Base-by-base conservation (phyloP, 2,329 filamentous ascomycete genomes). In the Daldinia eschscholtzii region DNA sequence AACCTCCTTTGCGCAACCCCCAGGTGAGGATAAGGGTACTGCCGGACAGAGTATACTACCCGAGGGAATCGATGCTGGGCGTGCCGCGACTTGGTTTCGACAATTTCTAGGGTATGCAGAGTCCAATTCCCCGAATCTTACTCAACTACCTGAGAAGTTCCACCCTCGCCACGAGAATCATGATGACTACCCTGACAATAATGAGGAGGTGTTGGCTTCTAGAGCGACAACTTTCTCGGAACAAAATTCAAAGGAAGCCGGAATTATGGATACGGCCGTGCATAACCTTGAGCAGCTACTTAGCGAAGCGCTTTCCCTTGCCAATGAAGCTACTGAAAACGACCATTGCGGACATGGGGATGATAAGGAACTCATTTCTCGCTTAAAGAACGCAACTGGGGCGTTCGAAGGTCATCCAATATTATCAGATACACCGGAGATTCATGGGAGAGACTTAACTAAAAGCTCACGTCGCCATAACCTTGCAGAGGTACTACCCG, bases 251-350 rank as follows among this genome's bases (percentile, higher is more conserved):
- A 70, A 70, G 7, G 73, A 77, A 44, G 70, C 56, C 9, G 62
- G 65, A 15, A 70, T 70, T 9, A 76, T 78, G 61, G 64, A 73
- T 48, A 63, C 70, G 10, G 73, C 74, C 4, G 70, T 78, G 72
- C 52, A 70, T 20, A 81, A 85, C 64, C 76, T 86, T 28, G 84
- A 87, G 65, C 77, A 80, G 26, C 79, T 87, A 18, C 72, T 87
- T 5, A 80, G 77, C 35, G 84, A 87, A 73, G 83, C 83, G 10
- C 71, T 86, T 7, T 75, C 79, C 1, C 74, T 86, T 46, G 84
- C 83, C 10, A 78, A 81, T 18, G 79, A 83, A 57, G 80, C 78
- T 10, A 77, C 81, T 4, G 79, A 81, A 35, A 74, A 80, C 15
- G 75, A 78, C 58, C 56, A 52, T 39, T 70, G 48, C 30, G 63